Evolutionary conservation across 306 rosid species (phyloP).

Genomic region (Chamaecrista fasciculata): DNA sequence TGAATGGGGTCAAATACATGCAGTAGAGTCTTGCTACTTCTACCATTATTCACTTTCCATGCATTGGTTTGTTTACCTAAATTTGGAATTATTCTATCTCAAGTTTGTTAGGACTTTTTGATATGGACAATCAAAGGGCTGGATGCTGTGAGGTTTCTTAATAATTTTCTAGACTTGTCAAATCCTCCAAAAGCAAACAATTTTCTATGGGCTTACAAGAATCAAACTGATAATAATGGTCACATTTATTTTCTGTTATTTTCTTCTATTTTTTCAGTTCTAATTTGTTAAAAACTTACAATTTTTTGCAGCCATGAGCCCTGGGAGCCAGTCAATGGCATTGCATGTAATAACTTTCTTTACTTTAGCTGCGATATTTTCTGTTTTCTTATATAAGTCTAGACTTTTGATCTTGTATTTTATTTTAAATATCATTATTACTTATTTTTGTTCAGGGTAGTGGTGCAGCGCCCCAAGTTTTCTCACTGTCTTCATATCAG

Average conservation of each 20-base stretch:
- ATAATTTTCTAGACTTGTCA: neutral
- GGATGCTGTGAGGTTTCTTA: neutral
- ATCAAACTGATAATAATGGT: neutral
- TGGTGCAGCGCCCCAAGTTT: neutral
- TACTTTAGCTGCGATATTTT: constrained; percentile 1
- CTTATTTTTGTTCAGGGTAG: neutral
- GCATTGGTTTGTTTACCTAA: neutral
- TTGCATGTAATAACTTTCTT: constrained; percentile 12
- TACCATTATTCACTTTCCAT: neutral
- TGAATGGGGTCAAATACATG: neutral
- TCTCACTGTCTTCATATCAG: neutral
- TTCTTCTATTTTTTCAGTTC: neutral
- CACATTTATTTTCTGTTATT: neutral
- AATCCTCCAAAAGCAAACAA: neutral
- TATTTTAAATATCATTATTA: neutral
- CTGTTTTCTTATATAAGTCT: neutral
- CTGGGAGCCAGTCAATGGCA: neutral
- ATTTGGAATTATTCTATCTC: constrained; percentile 1
- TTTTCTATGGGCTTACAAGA: neutral
- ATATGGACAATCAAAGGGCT: neutral
- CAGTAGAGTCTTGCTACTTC: neutral
- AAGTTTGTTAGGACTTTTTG: neutral
- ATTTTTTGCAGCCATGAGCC: constrained; percentile 19
- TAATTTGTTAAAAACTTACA: neutral
- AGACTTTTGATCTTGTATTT: neutral